Conservation (phyloP, 2,329 filamentous ascomycete species). For the Calcarisporium arbuscula region DNA sequence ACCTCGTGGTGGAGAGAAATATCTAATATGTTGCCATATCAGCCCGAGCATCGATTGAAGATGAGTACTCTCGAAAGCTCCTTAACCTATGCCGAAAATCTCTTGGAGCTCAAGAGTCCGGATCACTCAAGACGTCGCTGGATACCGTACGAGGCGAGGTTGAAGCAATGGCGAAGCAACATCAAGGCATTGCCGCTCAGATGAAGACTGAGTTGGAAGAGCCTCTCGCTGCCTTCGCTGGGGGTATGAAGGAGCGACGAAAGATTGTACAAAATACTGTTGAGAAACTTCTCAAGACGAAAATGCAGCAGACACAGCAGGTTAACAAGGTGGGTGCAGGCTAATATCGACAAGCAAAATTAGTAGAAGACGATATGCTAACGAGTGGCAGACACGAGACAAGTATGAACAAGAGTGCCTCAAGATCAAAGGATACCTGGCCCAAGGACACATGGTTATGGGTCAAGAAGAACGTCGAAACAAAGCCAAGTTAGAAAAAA, state of each 20-base stretch:
- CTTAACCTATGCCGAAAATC: conserved; percentile 80
- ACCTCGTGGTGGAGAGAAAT: too few species aligned
- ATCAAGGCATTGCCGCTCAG: conserved; percentile 81
- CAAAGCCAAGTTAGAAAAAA: conserved; percentile 98
- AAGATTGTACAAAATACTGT: conserved; percentile 95
- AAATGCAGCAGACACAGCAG: conserved; percentile 80
- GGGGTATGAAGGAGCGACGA: conserved; percentile 89
- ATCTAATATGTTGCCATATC: conserved; percentile 1
- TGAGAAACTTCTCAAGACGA: conserved; percentile 88
- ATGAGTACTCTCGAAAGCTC: conserved; percentile 90
- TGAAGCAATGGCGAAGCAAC: conserved; percentile 89
- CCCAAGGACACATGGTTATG: conserved; percentile 99
- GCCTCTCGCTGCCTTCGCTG: conserved; percentile 82
- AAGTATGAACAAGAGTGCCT: conserved; percentile 96
- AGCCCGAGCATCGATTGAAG: conserved; percentile 91
- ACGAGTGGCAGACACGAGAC: conserved; percentile 63
- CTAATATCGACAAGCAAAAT: too few species aligned
- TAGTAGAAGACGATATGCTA: too few species aligned
- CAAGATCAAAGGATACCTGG: conserved; percentile 96
- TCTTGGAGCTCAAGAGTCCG: conserved; percentile 79
- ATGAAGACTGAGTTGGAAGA: conserved; percentile 97
- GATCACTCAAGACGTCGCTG: conserved; percentile 75
- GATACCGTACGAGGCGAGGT: conserved; percentile 85
- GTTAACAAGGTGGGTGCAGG: conserved; percentile 85
- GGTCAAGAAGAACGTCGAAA: conserved; percentile 98